Conservation (phyloP, 805 yeast genomes). For the Yarrowia bubula region DNA sequence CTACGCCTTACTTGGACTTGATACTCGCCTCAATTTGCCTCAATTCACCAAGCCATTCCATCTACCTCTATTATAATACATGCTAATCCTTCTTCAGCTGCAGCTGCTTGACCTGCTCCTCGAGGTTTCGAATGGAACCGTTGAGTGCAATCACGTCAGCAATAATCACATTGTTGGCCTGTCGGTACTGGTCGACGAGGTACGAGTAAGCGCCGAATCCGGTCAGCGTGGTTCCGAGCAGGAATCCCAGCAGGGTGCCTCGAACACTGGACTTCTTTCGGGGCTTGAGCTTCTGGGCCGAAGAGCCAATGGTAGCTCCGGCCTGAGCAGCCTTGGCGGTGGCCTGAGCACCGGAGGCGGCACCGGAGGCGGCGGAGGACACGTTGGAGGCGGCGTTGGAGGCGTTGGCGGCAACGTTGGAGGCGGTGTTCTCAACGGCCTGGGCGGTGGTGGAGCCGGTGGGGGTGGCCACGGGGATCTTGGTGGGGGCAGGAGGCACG, state of each 20-base stretch:
- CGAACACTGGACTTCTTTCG: conserved; percentile 23
- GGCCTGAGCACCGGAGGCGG: conserved; percentile 12
- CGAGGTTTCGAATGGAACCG: conserved; percentile 63
- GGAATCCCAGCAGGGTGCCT: conserved; percentile 64
- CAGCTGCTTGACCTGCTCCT: conserved; percentile 54
- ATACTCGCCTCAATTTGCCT: too few species aligned
- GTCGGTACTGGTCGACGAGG: conserved; percentile 72
- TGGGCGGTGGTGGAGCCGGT: background rate
- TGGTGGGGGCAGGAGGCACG: conserved; percentile 25
- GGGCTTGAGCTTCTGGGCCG: conserved; percentile 23
- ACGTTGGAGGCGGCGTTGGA: conserved; percentile 11
- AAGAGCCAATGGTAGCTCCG: conserved; percentile 16
- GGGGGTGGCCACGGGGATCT: conserved; percentile 5
- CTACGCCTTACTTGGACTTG: too few species aligned
- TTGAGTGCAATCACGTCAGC: conserved; percentile 73
- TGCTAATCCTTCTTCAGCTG: conserved; percentile 20
- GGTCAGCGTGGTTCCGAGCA: conserved; percentile 70
- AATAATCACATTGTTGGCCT: conserved; percentile 66
- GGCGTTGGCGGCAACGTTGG: background rate
- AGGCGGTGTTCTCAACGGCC: conserved; percentile 1
- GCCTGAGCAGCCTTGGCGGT: conserved; percentile 25
- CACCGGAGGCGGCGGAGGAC: background rate
- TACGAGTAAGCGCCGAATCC: conserved; percentile 77
- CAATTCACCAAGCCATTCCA: background rate
- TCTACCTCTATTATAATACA: conserved; percentile 13